Conservation (phyloP, 139 green algal genomes). For the Coccomyxa sp. region DNA sequence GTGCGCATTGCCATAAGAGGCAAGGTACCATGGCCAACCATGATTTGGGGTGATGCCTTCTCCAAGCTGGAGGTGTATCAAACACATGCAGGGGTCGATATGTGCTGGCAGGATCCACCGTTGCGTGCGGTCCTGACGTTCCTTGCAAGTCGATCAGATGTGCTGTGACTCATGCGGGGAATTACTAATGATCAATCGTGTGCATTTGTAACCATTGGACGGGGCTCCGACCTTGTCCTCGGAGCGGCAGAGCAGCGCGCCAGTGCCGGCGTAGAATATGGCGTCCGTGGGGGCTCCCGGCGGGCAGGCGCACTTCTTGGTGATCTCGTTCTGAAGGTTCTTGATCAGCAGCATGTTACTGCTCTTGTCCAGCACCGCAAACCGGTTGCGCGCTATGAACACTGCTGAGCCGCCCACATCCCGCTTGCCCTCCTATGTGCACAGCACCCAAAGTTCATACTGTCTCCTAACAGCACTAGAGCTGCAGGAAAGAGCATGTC, state of each 20-base stretch:
- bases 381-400: conserved; percentile 98
- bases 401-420: conserved; percentile 80
- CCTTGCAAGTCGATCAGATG: too few relatives aligned
- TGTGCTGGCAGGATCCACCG: too few relatives aligned
- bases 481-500: not conserved
- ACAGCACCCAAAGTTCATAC: not conserved
- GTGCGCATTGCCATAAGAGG: too few relatives aligned
- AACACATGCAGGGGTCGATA: too few relatives aligned
- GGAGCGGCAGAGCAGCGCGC: conserved; percentile 85
- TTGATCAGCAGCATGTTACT: conserved; percentile 85
- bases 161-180: too few relatives aligned
- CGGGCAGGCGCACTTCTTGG: conserved; percentile 83
- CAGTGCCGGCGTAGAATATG: conserved; percentile 98
- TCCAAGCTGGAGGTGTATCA: too few relatives aligned
- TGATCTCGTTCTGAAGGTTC: conserved; percentile 98
- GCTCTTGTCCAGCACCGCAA: conserved; percentile 92
- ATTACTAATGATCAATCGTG: too few relatives aligned
- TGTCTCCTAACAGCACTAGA: not conserved
- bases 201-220: too few relatives aligned
- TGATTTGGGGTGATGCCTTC: too few relatives aligned
- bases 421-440: conserved; percentile 68
- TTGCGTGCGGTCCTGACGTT: too few relatives aligned
- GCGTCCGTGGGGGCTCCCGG: conserved; percentile 77
- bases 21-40: too few relatives aligned
- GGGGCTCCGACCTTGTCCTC: conserved; percentile 99